These are phyloP conservation scores for Earliella scabrosa DNA, from an alignment of 1,284 basidiomycete species.

Conservation along the genomic window DNA sequence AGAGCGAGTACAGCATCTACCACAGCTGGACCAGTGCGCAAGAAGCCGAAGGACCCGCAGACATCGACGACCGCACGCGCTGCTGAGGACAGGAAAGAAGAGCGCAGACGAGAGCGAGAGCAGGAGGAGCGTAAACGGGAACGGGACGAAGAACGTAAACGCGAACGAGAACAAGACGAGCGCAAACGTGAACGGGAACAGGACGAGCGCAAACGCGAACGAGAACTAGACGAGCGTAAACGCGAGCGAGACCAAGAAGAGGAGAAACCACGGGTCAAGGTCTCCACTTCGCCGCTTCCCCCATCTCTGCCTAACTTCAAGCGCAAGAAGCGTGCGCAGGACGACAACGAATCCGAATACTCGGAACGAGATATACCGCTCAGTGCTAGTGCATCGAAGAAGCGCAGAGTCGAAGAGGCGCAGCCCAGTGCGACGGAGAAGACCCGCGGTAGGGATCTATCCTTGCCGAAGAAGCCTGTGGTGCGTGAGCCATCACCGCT, in stretches of 20 bases:
- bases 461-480: slow-evolving; percentile 36
- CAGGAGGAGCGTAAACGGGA: slow-evolving; percentile 10
- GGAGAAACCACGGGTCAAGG: slow-evolving; percentile 27
- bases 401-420: slow-evolving; percentile 31
- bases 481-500: slow-evolving; percentile 31
- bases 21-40: slow-evolving; percentile 20
- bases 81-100: slow-evolving; percentile 30
- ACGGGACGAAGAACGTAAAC: slow-evolving; percentile 27
- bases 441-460: slow-evolving; percentile 30
- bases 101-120: slow-evolving; percentile 13
- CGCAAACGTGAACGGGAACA: too few relatives aligned
- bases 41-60: slow-evolving; percentile 21
- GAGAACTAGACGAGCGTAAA: slow-evolving; percentile 32
- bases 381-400: slow-evolving; percentile 21
- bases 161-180: slow-evolving; percentile 8
- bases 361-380: slow-evolving; percentile 30
- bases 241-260: too few relatives aligned
- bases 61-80: slow-evolving; percentile 11
- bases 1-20: slow-evolving; percentile 18
- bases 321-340: slow-evolving; percentile 27
- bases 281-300: slow-evolving; percentile 11
- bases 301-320: slow-evolving; percentile 19
- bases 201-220: slow-evolving; percentile 9
- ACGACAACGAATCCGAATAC: slow-evolving; percentile 29
- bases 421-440: slow-evolving; percentile 23